These are phyloP conservation scores for Hypoxylon rickii DNA, from an alignment of 495 filamentous ascomycete genomes.

Conservation along the genomic window DNA sequence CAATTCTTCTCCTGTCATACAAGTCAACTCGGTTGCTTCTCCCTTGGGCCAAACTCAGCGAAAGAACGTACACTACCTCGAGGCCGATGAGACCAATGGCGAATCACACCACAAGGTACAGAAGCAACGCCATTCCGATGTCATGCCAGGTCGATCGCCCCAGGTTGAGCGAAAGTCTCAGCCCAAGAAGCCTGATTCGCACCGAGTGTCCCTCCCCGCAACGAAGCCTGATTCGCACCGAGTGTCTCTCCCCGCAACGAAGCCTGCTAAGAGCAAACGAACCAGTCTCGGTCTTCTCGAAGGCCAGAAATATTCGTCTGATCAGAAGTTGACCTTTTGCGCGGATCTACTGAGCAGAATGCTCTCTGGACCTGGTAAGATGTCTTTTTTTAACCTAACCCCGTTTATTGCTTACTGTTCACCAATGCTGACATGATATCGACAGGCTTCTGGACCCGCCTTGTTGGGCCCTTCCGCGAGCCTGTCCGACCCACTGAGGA, in stretches of 20 bases:
- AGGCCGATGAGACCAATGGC: constrained; percentile 39
- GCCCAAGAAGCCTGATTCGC: constrained; percentile 34
- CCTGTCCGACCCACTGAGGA: constrained; percentile 51
- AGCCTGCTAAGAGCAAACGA: constrained; percentile 40
- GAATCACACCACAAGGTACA: constrained; percentile 33
- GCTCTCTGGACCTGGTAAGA: constrained; percentile 57
- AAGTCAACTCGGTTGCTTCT: constrained; percentile 26
- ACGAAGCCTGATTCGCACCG: constrained; percentile 29
- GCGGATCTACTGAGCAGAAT: constrained; percentile 56
- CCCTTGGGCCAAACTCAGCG: constrained; percentile 27
- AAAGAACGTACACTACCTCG: constrained; percentile 48
- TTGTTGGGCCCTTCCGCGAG: constrained; percentile 56
- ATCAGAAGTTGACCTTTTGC: constrained; percentile 57
- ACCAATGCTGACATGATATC: constrained; percentile 8
- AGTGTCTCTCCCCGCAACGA: constrained; percentile 37
- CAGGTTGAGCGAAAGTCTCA: constrained; percentile 12
- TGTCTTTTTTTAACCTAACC: not conserved
- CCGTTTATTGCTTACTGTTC: not conserved
- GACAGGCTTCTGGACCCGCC: constrained; percentile 61
- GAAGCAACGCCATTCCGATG: constrained; percentile 46
- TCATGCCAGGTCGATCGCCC: constrained; percentile 24
- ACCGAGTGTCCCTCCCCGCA: constrained; percentile 33
- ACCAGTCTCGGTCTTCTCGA: constrained; percentile 19
- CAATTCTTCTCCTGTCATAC: constrained; percentile 38
- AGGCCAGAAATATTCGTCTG: constrained; percentile 40